Conservation (phyloP, 352 stramenopile species). For the Globisporangium paroecandrum region DNA sequence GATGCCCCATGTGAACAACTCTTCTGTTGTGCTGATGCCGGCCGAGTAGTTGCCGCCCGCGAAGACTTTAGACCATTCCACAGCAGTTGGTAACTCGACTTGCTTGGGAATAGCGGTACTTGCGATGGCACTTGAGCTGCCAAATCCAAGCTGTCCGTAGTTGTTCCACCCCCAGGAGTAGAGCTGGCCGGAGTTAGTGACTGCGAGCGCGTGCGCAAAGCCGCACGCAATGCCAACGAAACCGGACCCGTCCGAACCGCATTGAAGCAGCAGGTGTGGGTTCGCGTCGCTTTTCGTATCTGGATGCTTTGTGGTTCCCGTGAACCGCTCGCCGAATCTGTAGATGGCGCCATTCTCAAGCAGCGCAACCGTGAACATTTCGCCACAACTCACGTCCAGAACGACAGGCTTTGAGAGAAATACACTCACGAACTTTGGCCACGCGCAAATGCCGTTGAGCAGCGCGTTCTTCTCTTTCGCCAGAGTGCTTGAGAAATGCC, state of each 20-base stretch:
- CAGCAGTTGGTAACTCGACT: constrained; percentile 12
- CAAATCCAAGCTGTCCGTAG: constrained; percentile 75
- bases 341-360: constrained; percentile 65
- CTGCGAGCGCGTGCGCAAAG: constrained; percentile 60
- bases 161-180: constrained; percentile 82
- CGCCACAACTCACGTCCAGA: constrained; percentile 59
- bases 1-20: constrained; percentile 63
- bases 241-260: constrained; percentile 24
- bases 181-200: constrained; percentile 47
- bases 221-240: constrained; percentile 67
- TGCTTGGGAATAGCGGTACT: constrained; percentile 21
- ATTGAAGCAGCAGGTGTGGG: constrained; percentile 28
- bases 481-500: constrained; percentile 40
- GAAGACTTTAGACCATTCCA: constrained; percentile 48
- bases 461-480: constrained; percentile 30
- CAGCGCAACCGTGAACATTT: constrained; percentile 74
- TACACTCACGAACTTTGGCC: constrained; percentile 68
- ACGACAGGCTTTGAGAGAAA: constrained; percentile 46
- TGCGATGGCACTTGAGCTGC: constrained; percentile 16
- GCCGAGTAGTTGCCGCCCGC: constrained; percentile 65
- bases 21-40: constrained; percentile 28
- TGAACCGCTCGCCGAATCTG: constrained; percentile 71
- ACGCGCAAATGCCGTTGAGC: constrained; percentile 58
- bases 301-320: constrained; percentile 22
- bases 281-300: constrained; percentile 18